phyloP scores from a whole-genome alignment of 345 rosid species.

The Salix brachista region DNA sequence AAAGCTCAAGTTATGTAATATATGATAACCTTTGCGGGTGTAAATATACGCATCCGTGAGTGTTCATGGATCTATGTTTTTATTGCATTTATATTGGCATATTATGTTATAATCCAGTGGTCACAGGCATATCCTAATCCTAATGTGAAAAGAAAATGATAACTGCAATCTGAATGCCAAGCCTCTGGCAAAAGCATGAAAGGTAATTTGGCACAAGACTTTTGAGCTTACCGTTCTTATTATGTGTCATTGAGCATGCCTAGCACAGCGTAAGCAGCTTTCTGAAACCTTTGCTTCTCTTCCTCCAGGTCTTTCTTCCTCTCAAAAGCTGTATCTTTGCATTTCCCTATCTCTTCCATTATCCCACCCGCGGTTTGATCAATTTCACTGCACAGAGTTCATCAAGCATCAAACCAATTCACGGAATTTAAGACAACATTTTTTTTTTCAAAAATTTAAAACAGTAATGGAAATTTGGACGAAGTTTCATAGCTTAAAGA shows the following conservation, averaged over 20 bases:
- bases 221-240: conserved; percentile 7
- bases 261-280: conserved; percentile 71
- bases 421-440: not conserved
- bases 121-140: not conserved
- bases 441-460: not conserved
- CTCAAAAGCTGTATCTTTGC: conserved; percentile 60
- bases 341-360: conserved; percentile 68
- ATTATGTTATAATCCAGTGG: not conserved
- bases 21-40: not conserved
- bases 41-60: not conserved
- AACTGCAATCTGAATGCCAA: not conserved
- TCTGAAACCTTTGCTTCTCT: conserved; percentile 70
- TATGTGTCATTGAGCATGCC: conserved; percentile 39
- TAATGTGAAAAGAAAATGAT: not conserved
- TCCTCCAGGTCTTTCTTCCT: conserved; percentile 67
- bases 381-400: conserved; percentile 54
- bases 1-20: not conserved
- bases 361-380: conserved; percentile 67
- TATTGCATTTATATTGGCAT: not conserved
- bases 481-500: not conserved
- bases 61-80: not conserved
- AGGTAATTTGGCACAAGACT: not conserved
- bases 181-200: not conserved
- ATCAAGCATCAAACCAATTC: not conserved
- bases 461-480: not conserved